Evolutionary conservation across 148 eudicot species (phyloP).

Genomic region (Fallopia convolvulus): DNA sequence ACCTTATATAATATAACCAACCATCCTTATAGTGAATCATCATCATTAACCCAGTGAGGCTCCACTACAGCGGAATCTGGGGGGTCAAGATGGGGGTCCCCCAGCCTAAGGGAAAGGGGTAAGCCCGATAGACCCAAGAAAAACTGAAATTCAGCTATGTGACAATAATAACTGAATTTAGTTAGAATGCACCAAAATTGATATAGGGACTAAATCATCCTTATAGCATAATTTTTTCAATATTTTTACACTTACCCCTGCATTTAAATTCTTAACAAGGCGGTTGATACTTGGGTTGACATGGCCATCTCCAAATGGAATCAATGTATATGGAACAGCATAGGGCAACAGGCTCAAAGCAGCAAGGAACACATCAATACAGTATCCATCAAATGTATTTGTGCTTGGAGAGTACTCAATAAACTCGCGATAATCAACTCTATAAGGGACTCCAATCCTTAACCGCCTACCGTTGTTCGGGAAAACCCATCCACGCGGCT

Average conservation of each 20-base stretch:
- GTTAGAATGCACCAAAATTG: no score
- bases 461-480: conserved; percentile 48
- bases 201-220: no score
- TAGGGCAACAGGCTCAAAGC: conserved; percentile 11
- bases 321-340: conserved; percentile 9
- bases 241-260: background rate
- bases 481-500: conserved; percentile 82
- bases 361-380: conserved; percentile 11
- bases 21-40: background rate
- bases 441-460: conserved; percentile 60
- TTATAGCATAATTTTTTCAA: background rate
- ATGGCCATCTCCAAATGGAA: conserved; percentile 11
- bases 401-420: conserved; percentile 10
- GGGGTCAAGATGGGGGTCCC: no score
- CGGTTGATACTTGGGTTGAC: conserved; percentile 2
- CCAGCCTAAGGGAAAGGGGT: no score
- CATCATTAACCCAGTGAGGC: no score
- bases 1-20: no score
- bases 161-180: no score
- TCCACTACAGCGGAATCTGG: no score
- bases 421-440: conserved; percentile 33
- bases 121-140: no score
- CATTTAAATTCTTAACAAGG: background rate
- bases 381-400: conserved; percentile 4
- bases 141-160: no score